Evolutionary conservation across 495 filamentous ascomycete species (phyloP), one percentile per base, ranked within the genome.

Genomic region (Opeltia flavorubescens): DNA sequence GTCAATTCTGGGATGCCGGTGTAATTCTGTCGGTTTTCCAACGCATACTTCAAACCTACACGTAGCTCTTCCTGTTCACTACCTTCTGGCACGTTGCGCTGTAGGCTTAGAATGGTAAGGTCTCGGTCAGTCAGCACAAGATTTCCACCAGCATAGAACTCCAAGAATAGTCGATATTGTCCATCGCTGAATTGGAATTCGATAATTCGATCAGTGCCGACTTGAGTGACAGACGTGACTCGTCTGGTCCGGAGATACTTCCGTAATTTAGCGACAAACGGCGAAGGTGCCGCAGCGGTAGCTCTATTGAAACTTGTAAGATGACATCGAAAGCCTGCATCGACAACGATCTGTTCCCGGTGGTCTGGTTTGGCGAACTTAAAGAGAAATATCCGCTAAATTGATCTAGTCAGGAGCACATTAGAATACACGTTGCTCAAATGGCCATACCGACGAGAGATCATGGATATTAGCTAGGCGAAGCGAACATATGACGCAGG

Each of bases 111-210:
- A 48, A 95, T 83, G 40, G 76, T 83, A 46, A 85, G 66, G 12
- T 89, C 81, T 31, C 71, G 69, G 57, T 95, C 86, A 2, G 88
- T 93, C 43, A 98, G 68, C 43, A 98, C 83, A 46, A 98, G 80
- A 61, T 98, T 98, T 28, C 91, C 91, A n/a, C 76, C 77, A 3
- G 91, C 89, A 63, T 91, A 98, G 65, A 98, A 98, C 63, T 98
- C 91, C 31, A 98, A 66, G 59, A 86, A 94, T 29, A 98, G 66
- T 30, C 81, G 72, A 58, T 89, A 95, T 51, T 75, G 71, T 17
- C 91, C 89, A 67, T 95, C 87, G 56, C 84, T 89, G 62, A 98
- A 95, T 59, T 81, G 75, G 45, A 96, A 75, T 57, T 95, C 87
- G 46, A 98, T 83, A 47, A 98, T 81, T 17, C 91, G 79, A 60